A percentile compares a stretch with the other conserved stretches of the same genome.
Conservation (phyloP, 129 eudicot genomes). For the Escallonia rubra region DNA sequence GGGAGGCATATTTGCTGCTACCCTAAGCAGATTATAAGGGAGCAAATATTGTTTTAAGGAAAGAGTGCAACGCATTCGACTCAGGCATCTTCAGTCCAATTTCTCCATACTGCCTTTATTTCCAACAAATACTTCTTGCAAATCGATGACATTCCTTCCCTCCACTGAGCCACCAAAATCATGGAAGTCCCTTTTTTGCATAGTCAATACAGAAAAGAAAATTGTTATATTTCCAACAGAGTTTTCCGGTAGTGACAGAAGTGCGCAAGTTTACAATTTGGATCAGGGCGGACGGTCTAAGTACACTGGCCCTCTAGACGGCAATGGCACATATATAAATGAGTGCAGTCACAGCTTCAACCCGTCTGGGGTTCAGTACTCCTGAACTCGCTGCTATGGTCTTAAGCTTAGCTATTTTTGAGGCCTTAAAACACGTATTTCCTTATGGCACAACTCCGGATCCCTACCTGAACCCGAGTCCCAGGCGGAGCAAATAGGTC, state of each 20-base stretch:
- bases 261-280: constrained; percentile 4
- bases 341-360: constrained; percentile 4
- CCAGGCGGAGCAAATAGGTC: background rate
- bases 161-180: constrained; percentile 2
- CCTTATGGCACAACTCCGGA: background rate
- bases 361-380: constrained; percentile 4
- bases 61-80: too few species aligned
- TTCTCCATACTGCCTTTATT: too few species aligned
- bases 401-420: constrained; percentile 7
- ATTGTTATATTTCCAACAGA: background rate
- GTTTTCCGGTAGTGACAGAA: too few species aligned
- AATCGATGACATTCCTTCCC: background rate
- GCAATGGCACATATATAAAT: constrained; percentile 4
- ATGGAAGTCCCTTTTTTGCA: background rate
- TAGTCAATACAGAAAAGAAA: background rate
- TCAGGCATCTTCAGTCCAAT: too few species aligned
- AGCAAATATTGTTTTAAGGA: too few species aligned
- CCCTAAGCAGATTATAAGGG: too few species aligned
- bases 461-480: too few species aligned
- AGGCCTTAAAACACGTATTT: background rate
- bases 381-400: background rate
- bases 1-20: too few species aligned
- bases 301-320: background rate
- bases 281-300: background rate
- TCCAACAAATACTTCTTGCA: too few species aligned